These are phyloP conservation scores for Globisporangium iwayamae DNA, from an alignment of 352 stramenopile species.

Conservation along the genomic window DNA sequence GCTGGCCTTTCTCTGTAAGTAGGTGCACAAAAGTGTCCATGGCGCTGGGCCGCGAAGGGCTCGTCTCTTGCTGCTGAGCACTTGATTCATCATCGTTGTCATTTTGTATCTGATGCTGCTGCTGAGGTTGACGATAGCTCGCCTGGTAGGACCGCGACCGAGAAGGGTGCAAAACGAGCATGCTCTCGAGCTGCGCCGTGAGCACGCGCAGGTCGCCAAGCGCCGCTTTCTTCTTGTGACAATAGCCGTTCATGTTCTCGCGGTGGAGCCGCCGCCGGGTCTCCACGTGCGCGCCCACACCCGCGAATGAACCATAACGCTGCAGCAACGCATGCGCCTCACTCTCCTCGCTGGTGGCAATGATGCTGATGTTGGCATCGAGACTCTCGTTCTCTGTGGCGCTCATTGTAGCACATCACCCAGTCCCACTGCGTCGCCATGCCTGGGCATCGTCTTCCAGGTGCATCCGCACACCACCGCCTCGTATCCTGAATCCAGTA, in stretches of 20 bases:
- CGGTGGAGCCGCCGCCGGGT: constrained; percentile 29
- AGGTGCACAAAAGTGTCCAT: constrained; percentile 7
- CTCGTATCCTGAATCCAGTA: too few relatives aligned
- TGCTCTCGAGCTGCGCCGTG: constrained; percentile 7
- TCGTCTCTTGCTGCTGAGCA: neutral
- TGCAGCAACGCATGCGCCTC: neutral
- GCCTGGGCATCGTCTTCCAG: too few relatives aligned
- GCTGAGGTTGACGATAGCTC: neutral
- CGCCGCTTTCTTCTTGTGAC: constrained; percentile 42
- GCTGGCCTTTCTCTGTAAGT: neutral
- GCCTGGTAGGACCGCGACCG: constrained; percentile 3
- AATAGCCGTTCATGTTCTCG: constrained; percentile 45
- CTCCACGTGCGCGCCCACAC: too few relatives aligned
- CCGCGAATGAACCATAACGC: neutral
- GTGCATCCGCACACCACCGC: too few relatives aligned
- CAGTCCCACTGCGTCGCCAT: too few relatives aligned
- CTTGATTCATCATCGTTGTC: neutral
- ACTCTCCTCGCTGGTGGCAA: neutral
- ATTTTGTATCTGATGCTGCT: neutral
- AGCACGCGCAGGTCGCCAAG: constrained; percentile 27
- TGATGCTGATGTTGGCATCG: too few relatives aligned
- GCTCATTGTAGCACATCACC: too few relatives aligned
- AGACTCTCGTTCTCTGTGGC: too few relatives aligned
- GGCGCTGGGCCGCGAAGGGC: neutral
- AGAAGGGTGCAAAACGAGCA: neutral